These are phyloP conservation scores for Cladosporium phlei DNA, from an alignment of 2,329 filamentous ascomycete species.

Conservation along the genomic window DNA sequence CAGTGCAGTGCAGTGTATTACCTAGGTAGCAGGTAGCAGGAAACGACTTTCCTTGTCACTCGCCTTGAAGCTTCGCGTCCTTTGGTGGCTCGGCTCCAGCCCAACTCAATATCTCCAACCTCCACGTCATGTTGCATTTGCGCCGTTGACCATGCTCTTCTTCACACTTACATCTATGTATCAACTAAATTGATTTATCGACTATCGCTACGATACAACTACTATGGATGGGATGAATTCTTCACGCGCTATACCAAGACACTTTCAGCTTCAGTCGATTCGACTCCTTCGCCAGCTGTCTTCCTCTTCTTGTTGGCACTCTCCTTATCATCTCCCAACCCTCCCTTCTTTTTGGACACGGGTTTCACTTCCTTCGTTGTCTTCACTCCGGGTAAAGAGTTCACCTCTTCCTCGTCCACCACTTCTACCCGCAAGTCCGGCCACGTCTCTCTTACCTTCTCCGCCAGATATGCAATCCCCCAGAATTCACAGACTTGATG, in stretches of 20 bases:
- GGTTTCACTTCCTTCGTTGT: neutral
- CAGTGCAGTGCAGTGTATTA: too few species aligned
- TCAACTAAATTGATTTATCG: too few species aligned
- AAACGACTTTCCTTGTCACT: neutral
- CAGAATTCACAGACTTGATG: slow-evolving; percentile 7
- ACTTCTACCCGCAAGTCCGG: slow-evolving; percentile 3
- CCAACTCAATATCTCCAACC: too few species aligned
- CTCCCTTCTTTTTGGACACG: neutral
- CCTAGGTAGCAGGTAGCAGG: too few species aligned
- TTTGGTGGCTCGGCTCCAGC: neutral
- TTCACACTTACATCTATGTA: too few species aligned
- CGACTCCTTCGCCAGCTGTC: neutral
- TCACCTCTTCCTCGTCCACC: slow-evolving; percentile 7
- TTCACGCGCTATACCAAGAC: too few species aligned
- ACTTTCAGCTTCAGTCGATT: too few species aligned
- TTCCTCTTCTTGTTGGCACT: neutral
- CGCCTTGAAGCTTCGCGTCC: neutral
- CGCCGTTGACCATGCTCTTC: too few species aligned
- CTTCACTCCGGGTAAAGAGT: neutral
- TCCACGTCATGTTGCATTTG: too few species aligned
- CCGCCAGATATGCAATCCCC: slow-evolving; percentile 9
- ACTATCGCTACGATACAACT: too few species aligned
- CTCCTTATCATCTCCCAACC: neutral
- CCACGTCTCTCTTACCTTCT: slow-evolving; percentile 1
- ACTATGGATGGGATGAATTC: too few species aligned